Evolutionary conservation across 208 protist species (phyloP), one percentile per base, ranked within the genome.

Genomic region (Spongospora subterranea): DNA sequence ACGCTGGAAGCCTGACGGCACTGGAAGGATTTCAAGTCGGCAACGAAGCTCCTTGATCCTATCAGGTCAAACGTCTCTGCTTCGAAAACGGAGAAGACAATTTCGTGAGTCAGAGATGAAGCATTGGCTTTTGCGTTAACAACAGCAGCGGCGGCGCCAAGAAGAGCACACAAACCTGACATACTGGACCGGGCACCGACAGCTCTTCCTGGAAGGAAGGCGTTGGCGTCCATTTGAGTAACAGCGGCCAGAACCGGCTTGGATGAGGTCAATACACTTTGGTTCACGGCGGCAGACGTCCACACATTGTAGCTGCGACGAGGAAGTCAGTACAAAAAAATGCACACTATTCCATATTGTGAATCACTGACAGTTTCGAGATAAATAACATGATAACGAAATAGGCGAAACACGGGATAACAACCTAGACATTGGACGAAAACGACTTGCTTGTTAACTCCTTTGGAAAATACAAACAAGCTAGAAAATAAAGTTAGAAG

Each of bases 21-120:
- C 17, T 13, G 6, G n/a, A 82, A 82, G 17, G 71, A 35, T 20
- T 6, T 39, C 17, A 82, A n/a, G 35, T 82, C 71, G 17, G 6
- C 13, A 35, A 82, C 71, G 40, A 82, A 82, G 71, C 71, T 82
- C 35, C 71, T 35, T n/a, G 71, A 82, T 35, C 71, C 71, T 45
- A 82, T 82, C n/a, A 82, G 71, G 71, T 82, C 71, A 82, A 45
- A 82, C 17, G n/a, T 20, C n/a, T 82, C 71, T 6, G 17, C 71
- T 20, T 82, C 35, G 71, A 82, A 82, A 13, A 13, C n/a, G n/a
- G 71, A 6, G 71, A 82, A 82, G 6, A 82, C 71, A 82, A 82
- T 82, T n/a, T 60, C 13, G 24, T 6, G 40, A 13, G 71, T 40
- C n/a, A n/a, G n/a, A 6, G 35, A 20, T n/a, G 17, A 6, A 6